Evolutionary conservation across 805 yeast genomes (phyloP), one percentile per base, ranked within the genome.

Genomic region (Kuraishia piskuri): DNA sequence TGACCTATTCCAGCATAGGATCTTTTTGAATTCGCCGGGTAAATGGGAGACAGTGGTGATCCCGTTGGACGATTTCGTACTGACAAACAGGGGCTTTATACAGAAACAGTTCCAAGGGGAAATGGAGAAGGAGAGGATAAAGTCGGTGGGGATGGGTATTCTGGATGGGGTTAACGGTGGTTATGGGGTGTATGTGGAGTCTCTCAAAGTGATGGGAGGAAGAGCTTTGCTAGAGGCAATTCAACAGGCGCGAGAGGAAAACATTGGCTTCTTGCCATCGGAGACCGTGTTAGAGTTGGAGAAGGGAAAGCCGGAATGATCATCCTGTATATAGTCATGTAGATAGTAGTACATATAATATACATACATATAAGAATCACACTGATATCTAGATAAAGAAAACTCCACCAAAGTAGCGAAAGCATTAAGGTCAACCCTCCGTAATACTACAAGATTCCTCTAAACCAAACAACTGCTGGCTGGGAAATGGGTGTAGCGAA

Each of bases 21-120:
- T 89, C 57, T 89, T 87, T 60, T 69, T 86, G 58, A 79, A 81
- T 58, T 78, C 73, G 46, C 89, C 88, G 3, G 88, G 90, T 2
- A 74, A 81, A 56, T 88, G 96, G 96, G 94, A 89, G 64, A 85
- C 90, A 1, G 90, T 88, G 14, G 79, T 84, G 25, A 82, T 89
- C 36, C 90, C 94, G 48, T 71, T 89, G 51, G 78, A 82, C 58
- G 90, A 86, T 63, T 88, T 89, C 67, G 90, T 89, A 51, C 75
- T 88, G 68, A 89, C 96, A 22, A 88, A 87, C 65, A 82, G 87
- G 75, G 96, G 96, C n/a, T 57, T 55, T 49, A 59, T 70, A 17
- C 74, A 77, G 47, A 76, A 79, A 46, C 86, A 82, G 66, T 75
- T 74, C 52, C 83, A 81, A 59, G 72, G 73, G 51, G 74, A 72